phyloP scores from a whole-genome alignment of 345 rosid species.

The Syzygium aqueum region DNA sequence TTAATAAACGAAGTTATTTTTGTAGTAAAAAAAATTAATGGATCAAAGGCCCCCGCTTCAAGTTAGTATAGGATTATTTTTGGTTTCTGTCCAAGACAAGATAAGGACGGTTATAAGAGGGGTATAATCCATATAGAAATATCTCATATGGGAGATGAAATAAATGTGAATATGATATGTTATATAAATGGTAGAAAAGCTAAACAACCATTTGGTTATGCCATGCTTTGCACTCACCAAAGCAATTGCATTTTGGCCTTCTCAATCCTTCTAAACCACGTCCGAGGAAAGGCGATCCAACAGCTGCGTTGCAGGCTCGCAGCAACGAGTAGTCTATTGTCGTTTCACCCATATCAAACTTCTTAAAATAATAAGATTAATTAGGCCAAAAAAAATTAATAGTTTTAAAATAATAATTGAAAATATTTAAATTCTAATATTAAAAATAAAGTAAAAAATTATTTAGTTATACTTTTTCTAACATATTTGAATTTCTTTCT shows the following conservation, averaged over 20 bases:
- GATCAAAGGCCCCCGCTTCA: no score
- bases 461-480: not conserved
- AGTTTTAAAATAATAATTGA: not conserved
- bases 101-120: not conserved
- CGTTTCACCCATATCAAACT: fast-evolving
- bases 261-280: not conserved
- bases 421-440: not conserved
- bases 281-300: not conserved
- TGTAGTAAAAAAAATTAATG: no score
- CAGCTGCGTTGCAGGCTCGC: fast-evolving
- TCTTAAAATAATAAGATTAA: not conserved
- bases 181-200: no score
- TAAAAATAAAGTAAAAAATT: not conserved
- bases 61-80: not conserved
- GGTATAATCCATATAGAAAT: no score
- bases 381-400: not conserved
- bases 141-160: not conserved
- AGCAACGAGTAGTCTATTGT: not conserved
- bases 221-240: no score
- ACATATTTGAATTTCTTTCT: not conserved
- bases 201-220: no score
- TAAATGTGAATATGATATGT: not conserved
- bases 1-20: no score
- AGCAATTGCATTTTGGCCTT: not conserved
- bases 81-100: not conserved